These are phyloP conservation scores for Verticillium albo-atrum DNA, from an alignment of 2,329 filamentous ascomycete species.

Conservation along the genomic window DNA sequence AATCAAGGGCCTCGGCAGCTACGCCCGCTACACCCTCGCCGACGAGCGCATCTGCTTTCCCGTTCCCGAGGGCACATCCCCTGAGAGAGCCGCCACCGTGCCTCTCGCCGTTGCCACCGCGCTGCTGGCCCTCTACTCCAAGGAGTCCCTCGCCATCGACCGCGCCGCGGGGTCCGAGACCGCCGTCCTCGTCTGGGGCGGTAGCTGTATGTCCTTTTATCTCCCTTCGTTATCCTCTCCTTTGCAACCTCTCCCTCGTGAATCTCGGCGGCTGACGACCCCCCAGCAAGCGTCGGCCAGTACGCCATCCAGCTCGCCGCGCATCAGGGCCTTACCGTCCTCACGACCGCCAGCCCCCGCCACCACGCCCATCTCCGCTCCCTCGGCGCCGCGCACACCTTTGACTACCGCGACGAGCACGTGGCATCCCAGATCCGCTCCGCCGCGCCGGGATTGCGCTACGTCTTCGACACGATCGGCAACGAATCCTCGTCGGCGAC, in stretches of 20 bases:
- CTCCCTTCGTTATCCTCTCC: background rate
- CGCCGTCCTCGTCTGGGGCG: slow-evolving; percentile 36
- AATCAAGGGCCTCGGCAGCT: slow-evolving; percentile 28
- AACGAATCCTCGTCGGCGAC: slow-evolving; percentile 24
- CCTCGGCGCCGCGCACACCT: slow-evolving; percentile 27
- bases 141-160: slow-evolving; percentile 28
- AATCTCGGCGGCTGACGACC: background rate
- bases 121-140: slow-evolving; percentile 33
- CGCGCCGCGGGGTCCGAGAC: slow-evolving; percentile 2
- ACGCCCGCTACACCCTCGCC: slow-evolving; percentile 32
- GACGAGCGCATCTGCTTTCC: slow-evolving; percentile 35
- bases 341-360: slow-evolving; percentile 28
- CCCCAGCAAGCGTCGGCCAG: slow-evolving; percentile 29
- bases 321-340: slow-evolving; percentile 23
- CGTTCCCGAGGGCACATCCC: slow-evolving; percentile 23
- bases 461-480: slow-evolving; percentile 40
- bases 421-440: slow-evolving; percentile 29
- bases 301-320: slow-evolving; percentile 30
- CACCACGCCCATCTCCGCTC: slow-evolving; percentile 25
- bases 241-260: no score
- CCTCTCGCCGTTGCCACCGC: slow-evolving; percentile 33
- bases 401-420: slow-evolving; percentile 33
- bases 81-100: slow-evolving; percentile 28
- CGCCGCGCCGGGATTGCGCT: slow-evolving; percentile 23
- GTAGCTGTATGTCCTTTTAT: slow-evolving; percentile 29